Base-by-base conservation (phyloP, 2,329 filamentous ascomycete genomes). In the Fusarium sp. region DNA sequence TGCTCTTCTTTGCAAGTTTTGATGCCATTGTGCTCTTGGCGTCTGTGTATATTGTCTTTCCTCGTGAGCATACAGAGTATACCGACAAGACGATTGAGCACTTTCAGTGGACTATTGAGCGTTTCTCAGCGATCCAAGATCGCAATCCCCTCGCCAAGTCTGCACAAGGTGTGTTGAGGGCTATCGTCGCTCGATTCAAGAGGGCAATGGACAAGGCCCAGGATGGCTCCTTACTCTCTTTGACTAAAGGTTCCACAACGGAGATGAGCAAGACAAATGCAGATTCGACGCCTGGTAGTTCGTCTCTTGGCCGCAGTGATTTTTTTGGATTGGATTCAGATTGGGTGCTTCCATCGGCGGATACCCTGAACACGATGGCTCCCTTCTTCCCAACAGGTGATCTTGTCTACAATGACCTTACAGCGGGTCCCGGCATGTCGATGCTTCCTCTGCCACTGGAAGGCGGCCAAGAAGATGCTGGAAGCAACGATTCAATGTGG, bases 21-120 rank as follows among this genome's bases (percentile, higher is more conserved):
- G 88, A 91, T 70, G 88, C 88, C 16, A 84, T 89, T 21, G 86
- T 90, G 18, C 80, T 90, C 57, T 81, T 89, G 54, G 85, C 88
- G 0, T 85, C 86, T 20, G 85, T 90, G 31, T 89, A 86, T 73
- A 89, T 90, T 33, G 74, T 90, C 11, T 89, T 89, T 64, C 88
- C 88, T 2, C 80, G 79, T 23, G 87, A 89, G 69, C 84, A 88
- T 57, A 73, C 77, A 4, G 84, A 86, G 26, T 76, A 85, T 26
- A 73, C 85, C 1, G 77, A 81, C 6, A 79, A 79, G 24, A 83
- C 84, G 1, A 75, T 85, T 11, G 85, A 87, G 70, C 86, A 89
- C 69, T 89, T 88, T 67, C 82, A 84, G 43, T 89, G 86, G 86
- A 85, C 85, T 2, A 84, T 87, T 64, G 84, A 88, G 68, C 82